Percentiles rank a stretch among this genome's conserved stretches.
phyloP scores from a whole-genome alignment of 192 early-diverging fungal genomes.

The Backusella westeae region DNA sequence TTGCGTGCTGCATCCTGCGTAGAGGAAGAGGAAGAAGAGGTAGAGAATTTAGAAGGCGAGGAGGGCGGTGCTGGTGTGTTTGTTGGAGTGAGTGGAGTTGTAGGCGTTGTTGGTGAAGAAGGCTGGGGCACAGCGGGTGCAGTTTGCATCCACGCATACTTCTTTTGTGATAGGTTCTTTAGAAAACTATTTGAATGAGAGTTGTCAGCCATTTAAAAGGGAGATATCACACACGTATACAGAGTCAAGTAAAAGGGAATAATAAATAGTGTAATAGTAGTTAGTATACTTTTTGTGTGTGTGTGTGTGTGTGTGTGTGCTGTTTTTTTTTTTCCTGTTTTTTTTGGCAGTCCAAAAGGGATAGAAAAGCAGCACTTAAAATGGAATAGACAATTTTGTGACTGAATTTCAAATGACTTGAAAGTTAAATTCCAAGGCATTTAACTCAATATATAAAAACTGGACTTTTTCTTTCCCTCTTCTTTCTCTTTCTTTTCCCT shows the following conservation, averaged over 20 bases:
- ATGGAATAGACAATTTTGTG: background rate
- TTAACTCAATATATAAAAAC: background rate
- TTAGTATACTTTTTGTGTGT: background rate
- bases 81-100: background rate
- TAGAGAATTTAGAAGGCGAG: background rate
- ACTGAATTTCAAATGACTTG: background rate
- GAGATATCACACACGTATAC: background rate
- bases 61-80: background rate
- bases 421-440: background rate
- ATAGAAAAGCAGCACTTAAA: background rate
- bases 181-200: conserved; percentile 21
- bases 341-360: background rate
- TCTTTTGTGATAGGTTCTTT: conserved; percentile 34
- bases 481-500: background rate
- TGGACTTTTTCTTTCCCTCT: background rate
- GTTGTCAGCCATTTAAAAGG: conserved; percentile 13
- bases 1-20: background rate
- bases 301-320: background rate
- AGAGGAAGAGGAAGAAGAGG: background rate
- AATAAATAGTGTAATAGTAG: background rate
- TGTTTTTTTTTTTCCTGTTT: background rate
- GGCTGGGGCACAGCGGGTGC: background rate
- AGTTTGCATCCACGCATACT: conserved; percentile 36
- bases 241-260: background rate
- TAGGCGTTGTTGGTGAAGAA: background rate